Evolutionary conservation across 768 basidiomycete genomes (phyloP), one percentile per base, ranked within the genome.

Genomic region (Tulasnella sp.): DNA sequence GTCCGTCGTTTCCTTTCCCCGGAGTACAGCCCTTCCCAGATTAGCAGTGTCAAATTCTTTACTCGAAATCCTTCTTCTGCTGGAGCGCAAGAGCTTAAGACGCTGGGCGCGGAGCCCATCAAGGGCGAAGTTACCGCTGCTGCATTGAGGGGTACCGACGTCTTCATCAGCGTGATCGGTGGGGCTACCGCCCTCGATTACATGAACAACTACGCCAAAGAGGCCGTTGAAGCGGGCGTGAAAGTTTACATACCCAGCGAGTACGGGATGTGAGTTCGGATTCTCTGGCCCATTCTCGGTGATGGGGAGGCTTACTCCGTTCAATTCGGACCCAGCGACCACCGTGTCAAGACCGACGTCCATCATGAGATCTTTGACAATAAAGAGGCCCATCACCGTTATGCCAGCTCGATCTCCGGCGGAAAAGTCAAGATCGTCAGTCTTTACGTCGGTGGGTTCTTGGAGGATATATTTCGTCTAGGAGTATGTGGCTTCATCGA

Each of bases 191-290:
- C 5, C 34, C 34, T 38, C 19, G 72, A 74, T 21, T 19, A 39
- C 9, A 39, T 19, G 42, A 74, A 74, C 72, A 21, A n/a, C 9
- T 40, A 39, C 24, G 72, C 36, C 72, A 74, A 83, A 82, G 52
- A 76, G 80, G 62, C 79, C 71, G 18, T 19, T 78, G 42, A 81
- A 81, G 75, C 42, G 14, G 75, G 75, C 4, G 75, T 58, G 24
- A 76, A 76, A 31, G 56, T 76, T 0, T 76, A 76, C 24, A 27
- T 76, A 31, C 75, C 75, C 21, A 48, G 46, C 44, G 75, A 76
- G 34, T 76, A 31, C 27, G 75, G 75, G 1, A 21, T 76, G 75
- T 76, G 16, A 76, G 75, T 74, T 40, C 71, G 8, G 16, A 8
- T 8, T 10, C 19, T 58, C 42, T 42, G 42, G 1, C 42, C 1